Conservation (phyloP, 352 stramenopile species). For the Phytophthora cajani region DNA sequence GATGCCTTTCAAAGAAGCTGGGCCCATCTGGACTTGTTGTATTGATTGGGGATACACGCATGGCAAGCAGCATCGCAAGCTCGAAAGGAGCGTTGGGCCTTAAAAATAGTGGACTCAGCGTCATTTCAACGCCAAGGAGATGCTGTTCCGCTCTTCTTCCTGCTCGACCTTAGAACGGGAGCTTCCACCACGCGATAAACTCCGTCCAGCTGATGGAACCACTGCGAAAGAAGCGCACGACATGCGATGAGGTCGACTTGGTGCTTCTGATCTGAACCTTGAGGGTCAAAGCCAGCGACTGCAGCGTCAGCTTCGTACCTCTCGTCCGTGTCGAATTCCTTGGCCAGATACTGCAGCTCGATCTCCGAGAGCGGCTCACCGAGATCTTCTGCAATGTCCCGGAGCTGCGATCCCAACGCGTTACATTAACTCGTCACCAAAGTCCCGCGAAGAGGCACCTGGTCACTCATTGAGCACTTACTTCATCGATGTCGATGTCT, state of each 20-base stretch:
- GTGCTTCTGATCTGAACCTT: background rate
- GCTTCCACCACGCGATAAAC: constrained; percentile 86
- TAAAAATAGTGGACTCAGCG: constrained; percentile 29
- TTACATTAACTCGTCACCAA: constrained; percentile 2
- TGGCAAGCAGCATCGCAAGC: constrained; percentile 10
- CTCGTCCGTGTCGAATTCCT: constrained; percentile 76
- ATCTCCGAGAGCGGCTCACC: constrained; percentile 77
- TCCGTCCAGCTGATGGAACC: constrained; percentile 73
- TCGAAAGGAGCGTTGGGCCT: constrained; percentile 25
- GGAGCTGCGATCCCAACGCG: constrained; percentile 40
- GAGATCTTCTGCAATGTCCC: constrained; percentile 77
- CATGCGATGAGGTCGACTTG: constrained; percentile 16
- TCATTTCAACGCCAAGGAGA: constrained; percentile 22
- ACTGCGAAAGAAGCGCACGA: constrained; percentile 36
- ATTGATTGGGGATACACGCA: background rate
- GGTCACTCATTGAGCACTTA: constrained; percentile 8
- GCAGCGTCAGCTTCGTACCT: constrained; percentile 39
- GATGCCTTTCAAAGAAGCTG: constrained; percentile 7
- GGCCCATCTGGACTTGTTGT: constrained; percentile 8
- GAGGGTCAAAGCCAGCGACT: background rate
- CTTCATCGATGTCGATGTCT: constrained; percentile 76
- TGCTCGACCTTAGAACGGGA: constrained; percentile 50
- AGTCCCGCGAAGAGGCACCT: background rate
- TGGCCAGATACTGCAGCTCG: constrained; percentile 72
- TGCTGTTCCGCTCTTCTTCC: constrained; percentile 9